Conservation (phyloP, 106 monocot genomes). For the Iris macrosiphon region DNA sequence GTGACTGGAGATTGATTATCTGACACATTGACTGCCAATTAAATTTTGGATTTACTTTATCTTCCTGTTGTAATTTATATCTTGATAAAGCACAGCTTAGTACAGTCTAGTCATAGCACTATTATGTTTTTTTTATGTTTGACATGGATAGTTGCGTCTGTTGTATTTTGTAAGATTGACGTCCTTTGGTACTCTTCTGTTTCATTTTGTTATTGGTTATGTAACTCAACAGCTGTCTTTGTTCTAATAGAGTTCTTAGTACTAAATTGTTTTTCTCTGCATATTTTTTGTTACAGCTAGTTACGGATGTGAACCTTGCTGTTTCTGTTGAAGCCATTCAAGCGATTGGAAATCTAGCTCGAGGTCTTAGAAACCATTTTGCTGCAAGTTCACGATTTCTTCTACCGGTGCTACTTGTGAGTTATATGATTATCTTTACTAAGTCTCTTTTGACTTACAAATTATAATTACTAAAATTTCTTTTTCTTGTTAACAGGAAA, state of each 20-base stretch:
- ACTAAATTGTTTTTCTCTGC: not conserved
- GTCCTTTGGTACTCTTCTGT: no score
- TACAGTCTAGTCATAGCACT: no score
- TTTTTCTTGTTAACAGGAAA: constrained; percentile 64
- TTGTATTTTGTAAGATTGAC: no score
- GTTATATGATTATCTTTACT: constrained; percentile 10
- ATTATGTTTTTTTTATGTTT: no score
- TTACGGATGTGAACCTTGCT: constrained; percentile 93
- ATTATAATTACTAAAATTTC: not conserved
- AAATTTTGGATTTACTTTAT: no score
- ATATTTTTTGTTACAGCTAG: constrained; percentile 47
- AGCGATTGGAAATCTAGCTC: constrained; percentile 89
- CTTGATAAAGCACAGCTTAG: no score
- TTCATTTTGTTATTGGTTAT: no score
- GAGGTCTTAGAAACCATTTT: constrained; percentile 87
- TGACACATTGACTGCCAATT: not conserved
- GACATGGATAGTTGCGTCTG: no score
- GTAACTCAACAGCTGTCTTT: no score
- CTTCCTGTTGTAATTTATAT: no score
- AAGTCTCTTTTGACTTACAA: not conserved
- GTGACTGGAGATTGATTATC: not conserved
- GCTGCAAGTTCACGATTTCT: constrained; percentile 74
- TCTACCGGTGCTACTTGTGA: constrained; percentile 79
- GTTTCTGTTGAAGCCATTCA: constrained; percentile 95
- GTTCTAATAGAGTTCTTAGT: no score